Evolutionary conservation across 2,329 filamentous ascomycete species (phyloP), one percentile per base, ranked within the genome.

Genomic region (Cladosporium sp.): DNA sequence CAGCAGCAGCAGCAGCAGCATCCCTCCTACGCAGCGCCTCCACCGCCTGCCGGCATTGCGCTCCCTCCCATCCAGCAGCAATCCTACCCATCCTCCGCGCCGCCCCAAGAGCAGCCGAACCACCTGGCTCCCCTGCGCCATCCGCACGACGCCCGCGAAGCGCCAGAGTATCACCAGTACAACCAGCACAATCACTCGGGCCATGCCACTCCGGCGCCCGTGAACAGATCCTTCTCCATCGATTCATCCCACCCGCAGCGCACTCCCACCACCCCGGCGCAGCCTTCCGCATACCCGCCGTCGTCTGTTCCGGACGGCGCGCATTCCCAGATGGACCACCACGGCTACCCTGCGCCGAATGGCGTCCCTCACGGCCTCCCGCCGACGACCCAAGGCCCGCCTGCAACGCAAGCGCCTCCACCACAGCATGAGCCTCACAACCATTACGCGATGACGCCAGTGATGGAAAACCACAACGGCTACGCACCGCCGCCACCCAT

Each of bases 211-310:
- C 65, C 66, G 37, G 61, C 62, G 49, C 58, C 59, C 33, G 63
- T 67, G 54, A 66, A 65, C 52, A 57, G 66, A 37, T 57, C 65
- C 41, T 64, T 66, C 44, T 66, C 63, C 34, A 60, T 65, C 59
- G 65, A 66, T 56, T 65, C 65, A 43, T 53, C 59, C 40, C 61
- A 61, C 28, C 65, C 62, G 38, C 63, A 61, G 52, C 60, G 61
- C 38, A 67, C 65, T 37, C 64, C 66, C 37, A 65, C 63, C 22
- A 68, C 66, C n/a, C 66, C 66, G n/a, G 61, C 61, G 46, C 63
- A 58, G 45, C 59, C 59, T n/a, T 55, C 52, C 33, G 37, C 57
- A 13, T 61, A 60, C 43, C 58, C 55, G 3, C 58, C 59, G 22
- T 43, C 54, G 28, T 42, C 58, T 28, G 56, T 52, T 33, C 55